Evolutionary conservation across 306 rosid species (phyloP).

Genomic region (Quercus glauca): DNA sequence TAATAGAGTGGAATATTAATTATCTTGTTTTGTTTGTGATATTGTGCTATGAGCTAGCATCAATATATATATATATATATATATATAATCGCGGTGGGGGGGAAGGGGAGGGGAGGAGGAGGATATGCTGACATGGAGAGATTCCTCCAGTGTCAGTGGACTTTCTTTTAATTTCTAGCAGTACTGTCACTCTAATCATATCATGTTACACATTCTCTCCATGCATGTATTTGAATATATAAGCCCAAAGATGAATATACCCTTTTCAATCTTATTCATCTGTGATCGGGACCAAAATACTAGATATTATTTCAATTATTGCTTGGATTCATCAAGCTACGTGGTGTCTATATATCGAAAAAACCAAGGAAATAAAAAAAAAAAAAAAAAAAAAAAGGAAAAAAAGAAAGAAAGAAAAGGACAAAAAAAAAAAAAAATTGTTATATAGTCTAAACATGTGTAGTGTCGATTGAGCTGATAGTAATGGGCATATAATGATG

Average conservation of each 20-base stretch:
- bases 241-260: slow-evolving; percentile 21
- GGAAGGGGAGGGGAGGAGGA: background rate
- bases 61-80: slow-evolving; percentile 7
- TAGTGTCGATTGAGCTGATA: slow-evolving; percentile 17
- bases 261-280: background rate
- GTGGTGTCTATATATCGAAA: slow-evolving; percentile 1
- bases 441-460: slow-evolving; percentile 35
- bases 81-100: too few species aligned
- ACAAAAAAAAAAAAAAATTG: slow-evolving; percentile 2
- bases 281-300: slow-evolving; percentile 21
- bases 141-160: slow-evolving; percentile 43
- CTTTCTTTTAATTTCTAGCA: slow-evolving; percentile 11
- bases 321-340: slow-evolving; percentile 19
- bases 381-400: slow-evolving; percentile 14
- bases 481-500: slow-evolving; percentile 40
- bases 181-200: background rate
- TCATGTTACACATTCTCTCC: background rate
- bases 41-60: slow-evolving; percentile 12
- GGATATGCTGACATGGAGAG: slow-evolving; percentile 48
- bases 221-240: background rate
- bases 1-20: background rate
- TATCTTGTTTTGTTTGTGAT: slow-evolving; percentile 18
- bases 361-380: background rate
- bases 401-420: slow-evolving; percentile 14
- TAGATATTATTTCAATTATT: slow-evolving; percentile 29